Conservation (phyloP, 805 yeast species). For the Wickerhamomyces strasburgensis region DNA sequence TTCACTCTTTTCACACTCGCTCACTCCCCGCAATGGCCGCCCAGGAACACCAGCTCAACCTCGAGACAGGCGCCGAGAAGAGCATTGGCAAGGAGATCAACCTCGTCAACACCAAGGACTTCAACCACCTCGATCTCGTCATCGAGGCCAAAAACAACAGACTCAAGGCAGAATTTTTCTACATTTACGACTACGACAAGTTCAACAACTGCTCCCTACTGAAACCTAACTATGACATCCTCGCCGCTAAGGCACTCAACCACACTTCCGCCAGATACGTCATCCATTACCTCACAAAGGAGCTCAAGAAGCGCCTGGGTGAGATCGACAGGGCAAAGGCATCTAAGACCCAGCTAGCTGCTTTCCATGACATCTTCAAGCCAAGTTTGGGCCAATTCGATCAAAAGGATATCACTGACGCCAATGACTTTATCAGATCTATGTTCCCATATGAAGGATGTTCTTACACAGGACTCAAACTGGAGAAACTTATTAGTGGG, state of each 20-base stretch:
- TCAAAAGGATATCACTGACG: conserved; percentile 25
- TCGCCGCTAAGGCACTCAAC: conserved; percentile 20
- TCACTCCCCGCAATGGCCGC: too few species aligned
- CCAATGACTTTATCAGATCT: conserved; percentile 24
- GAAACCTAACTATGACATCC: conserved; percentile 22
- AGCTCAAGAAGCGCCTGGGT: conserved; percentile 24
- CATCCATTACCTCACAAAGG: conserved; percentile 29
- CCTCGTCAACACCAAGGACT: conserved; percentile 20
- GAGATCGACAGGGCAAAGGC: conserved; percentile 15
- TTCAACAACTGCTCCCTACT: conserved; percentile 26
- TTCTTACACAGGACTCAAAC: conserved; percentile 28
- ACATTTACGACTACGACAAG: conserved; percentile 29
- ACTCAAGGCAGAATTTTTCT: conserved; percentile 26
- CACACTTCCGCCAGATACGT: conserved; percentile 32
- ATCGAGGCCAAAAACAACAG: conserved; percentile 27
- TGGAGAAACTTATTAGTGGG: conserved; percentile 22
- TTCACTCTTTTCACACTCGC: too few species aligned
- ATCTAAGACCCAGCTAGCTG: conserved; percentile 19
- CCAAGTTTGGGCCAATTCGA: conserved; percentile 31
- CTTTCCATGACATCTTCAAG: conserved; percentile 28
- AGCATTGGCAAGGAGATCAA: conserved; percentile 24
- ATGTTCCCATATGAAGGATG: conserved; percentile 36
- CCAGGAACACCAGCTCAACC: conserved; percentile 7
- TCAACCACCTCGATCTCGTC: conserved; percentile 24
- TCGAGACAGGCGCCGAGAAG: conserved; percentile 24